These are phyloP conservation scores for Camellia granthamiana DNA, from an alignment of 148 eudicot genomes.

Conservation along the genomic window DNA sequence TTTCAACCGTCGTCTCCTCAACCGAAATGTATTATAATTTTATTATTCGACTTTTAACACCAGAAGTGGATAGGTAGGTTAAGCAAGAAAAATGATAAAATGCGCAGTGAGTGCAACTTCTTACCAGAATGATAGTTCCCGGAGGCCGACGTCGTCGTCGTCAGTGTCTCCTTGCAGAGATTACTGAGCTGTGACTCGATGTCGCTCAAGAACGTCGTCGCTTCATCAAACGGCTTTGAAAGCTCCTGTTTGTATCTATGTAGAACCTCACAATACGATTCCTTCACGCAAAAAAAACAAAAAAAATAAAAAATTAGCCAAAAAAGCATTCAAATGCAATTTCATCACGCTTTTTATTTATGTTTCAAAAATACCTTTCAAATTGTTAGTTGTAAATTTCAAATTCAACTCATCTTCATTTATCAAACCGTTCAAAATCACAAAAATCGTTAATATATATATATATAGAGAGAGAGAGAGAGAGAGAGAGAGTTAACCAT, in stretches of 20 bases:
- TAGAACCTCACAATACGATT: conserved; percentile 25
- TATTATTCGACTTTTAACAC: neutral
- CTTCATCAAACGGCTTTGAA: conserved; percentile 25
- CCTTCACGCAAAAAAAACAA: neutral
- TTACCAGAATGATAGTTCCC: conserved; percentile 20
- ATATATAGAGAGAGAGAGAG: neutral
- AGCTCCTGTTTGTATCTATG: conserved; percentile 28
- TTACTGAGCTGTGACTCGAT: conserved; percentile 27
- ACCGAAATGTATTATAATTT: neutral
- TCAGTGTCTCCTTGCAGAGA: conserved; percentile 30
- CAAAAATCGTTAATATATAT: neutral
- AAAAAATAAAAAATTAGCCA: neutral
- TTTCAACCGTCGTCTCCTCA: neutral
- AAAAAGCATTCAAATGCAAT: neutral
- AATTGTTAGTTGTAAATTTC: no score
- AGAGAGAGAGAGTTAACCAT: conserved; percentile 18
- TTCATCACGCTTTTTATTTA: no score
- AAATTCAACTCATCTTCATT: no score
- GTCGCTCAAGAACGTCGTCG: conserved; percentile 25
- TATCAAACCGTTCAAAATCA: no score
- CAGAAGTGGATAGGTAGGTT: neutral
- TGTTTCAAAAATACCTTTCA: no score
- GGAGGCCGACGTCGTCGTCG: conserved; percentile 18
- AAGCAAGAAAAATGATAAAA: conserved; percentile 8
- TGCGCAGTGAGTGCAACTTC: neutral